phyloP scores from a whole-genome alignment of 106 monocot species.

The Phalaenopsis aphrodite region DNA sequence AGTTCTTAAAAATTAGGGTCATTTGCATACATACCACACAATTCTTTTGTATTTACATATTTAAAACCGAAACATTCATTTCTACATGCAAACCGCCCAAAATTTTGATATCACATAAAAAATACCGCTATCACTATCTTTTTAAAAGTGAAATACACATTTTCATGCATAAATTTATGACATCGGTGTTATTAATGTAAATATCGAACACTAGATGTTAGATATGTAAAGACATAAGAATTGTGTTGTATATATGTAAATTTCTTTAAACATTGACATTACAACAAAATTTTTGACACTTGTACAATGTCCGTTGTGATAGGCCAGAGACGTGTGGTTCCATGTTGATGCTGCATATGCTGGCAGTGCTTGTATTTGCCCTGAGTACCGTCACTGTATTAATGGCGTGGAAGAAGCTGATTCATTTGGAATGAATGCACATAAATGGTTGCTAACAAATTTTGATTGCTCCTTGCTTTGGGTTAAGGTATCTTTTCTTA shows the following conservation, averaged over 20 bases:
- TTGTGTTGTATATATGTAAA: too few species aligned
- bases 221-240: too few species aligned
- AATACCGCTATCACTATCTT: too few species aligned
- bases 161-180: too few species aligned
- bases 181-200: too few species aligned
- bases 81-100: too few species aligned
- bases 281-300: not conserved
- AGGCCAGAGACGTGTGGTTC: conserved; percentile 63
- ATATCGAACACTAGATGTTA: too few species aligned
- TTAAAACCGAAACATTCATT: too few species aligned
- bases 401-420: conserved; percentile 85
- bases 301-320: not conserved
- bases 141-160: too few species aligned
- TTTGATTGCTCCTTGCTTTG: conserved; percentile 90
- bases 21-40: too few species aligned
- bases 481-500: conserved; percentile 54
- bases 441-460: conserved; percentile 94
- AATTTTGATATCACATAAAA: too few species aligned
- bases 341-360: conserved; percentile 96
- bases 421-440: conserved; percentile 88
- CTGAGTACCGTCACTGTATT: conserved; percentile 65
- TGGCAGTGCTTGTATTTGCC: conserved; percentile 92
- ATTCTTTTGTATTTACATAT: too few species aligned
- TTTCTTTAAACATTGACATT: not conserved
- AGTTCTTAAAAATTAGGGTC: not conserved